phyloP scores from a whole-genome alignment of 179 eudicot species.

The Vitellaria paradoxa region DNA sequence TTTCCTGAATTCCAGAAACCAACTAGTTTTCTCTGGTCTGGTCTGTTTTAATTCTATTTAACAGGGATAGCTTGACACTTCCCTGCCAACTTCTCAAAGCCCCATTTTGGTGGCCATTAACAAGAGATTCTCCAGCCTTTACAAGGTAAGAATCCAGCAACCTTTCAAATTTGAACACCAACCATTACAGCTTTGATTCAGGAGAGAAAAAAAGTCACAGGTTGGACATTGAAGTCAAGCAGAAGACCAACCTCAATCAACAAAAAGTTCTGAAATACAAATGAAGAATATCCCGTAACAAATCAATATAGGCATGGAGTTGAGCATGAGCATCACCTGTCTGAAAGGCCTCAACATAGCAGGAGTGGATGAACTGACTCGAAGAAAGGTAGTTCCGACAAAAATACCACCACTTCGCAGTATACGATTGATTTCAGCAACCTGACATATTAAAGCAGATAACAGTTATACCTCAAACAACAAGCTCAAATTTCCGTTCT shows the following conservation, averaged over 20 bases:
- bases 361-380: constrained; percentile 62
- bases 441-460: constrained; percentile 32
- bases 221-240: neutral
- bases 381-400: constrained; percentile 89
- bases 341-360: constrained; percentile 57
- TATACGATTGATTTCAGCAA: constrained; percentile 88
- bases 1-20: too few relatives aligned
- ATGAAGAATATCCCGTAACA: neutral
- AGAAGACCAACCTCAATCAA: neutral
- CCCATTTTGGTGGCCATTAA: too few relatives aligned
- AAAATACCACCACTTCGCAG: constrained; percentile 87
- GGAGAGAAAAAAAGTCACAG: neutral
- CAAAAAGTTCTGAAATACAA: neutral
- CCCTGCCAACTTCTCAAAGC: too few relatives aligned
- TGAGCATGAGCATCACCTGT: constrained; percentile 47
- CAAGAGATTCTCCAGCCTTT: too few relatives aligned
- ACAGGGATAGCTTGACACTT: too few relatives aligned
- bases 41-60: too few relatives aligned
- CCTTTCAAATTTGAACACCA: too few relatives aligned
- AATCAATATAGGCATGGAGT: neutral
- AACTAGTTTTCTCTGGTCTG: too few relatives aligned
- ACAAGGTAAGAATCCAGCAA: too few relatives aligned
- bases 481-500: neutral
- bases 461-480: neutral
- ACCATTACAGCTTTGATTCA: neutral